Percentiles rank a stretch among this genome's conserved stretches.
Conservation (phyloP, 768 basidiomycete species). For the Mycena pura region DNA sequence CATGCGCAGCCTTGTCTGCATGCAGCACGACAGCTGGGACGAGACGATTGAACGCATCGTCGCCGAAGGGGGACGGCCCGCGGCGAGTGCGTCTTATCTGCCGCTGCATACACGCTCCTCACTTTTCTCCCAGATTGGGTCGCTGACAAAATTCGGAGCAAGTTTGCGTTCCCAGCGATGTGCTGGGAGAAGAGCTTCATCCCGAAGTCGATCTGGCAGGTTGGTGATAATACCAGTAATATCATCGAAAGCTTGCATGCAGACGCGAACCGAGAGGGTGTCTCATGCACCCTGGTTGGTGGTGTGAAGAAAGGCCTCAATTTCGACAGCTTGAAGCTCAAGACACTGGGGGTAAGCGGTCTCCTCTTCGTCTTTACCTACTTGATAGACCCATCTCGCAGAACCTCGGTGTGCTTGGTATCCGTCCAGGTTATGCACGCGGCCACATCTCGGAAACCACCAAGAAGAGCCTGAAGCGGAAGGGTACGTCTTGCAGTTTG, state of each 20-base stretch:
- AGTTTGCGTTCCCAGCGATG: constrained; percentile 34
- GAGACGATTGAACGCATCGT: constrained; percentile 23
- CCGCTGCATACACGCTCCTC: background rate
- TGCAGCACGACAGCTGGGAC: constrained; percentile 30
- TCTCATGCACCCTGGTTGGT: constrained; percentile 23
- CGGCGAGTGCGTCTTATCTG: constrained; percentile 9
- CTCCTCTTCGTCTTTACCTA: no score
- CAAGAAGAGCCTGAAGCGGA: constrained; percentile 3
- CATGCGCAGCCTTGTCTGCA: constrained; percentile 35
- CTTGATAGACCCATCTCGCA: background rate
- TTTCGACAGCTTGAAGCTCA: constrained; percentile 20
- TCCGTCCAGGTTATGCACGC: background rate
- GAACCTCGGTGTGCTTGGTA: background rate
- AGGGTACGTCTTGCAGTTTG: no score
- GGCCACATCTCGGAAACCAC: constrained; percentile 1
- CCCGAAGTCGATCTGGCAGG: constrained; percentile 32
- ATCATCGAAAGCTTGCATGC: constrained; percentile 33
- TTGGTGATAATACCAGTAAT: constrained; percentile 32
- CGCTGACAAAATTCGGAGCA: constrained; percentile 27
- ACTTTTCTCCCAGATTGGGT: constrained; percentile 32
- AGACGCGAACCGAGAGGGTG: constrained; percentile 36
- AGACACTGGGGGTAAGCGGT: background rate
- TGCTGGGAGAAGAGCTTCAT: constrained; percentile 40
- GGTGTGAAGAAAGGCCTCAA: constrained; percentile 18
- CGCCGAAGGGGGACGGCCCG: constrained; percentile 24